These are phyloP conservation scores for Cercospora janseana DNA, from an alignment of 2,329 filamentous ascomycete genomes.

Conservation along the genomic window DNA sequence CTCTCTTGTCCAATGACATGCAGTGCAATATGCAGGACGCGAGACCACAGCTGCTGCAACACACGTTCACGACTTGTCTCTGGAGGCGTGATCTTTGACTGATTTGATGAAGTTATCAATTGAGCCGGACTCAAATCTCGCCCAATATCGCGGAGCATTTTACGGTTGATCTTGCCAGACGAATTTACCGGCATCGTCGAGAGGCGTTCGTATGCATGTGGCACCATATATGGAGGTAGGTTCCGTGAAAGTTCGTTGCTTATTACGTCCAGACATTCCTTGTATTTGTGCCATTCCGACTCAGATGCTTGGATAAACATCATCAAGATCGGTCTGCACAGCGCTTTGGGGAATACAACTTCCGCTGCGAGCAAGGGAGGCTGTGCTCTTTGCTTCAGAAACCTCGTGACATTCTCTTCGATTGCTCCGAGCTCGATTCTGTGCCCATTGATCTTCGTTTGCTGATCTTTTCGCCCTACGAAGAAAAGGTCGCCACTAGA, in stretches of 20 bases:
- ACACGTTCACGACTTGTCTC: constrained; percentile 1
- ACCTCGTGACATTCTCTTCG: constrained; percentile 35
- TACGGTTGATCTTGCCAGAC: constrained; percentile 67
- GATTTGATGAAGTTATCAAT: not conserved
- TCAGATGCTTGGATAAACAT: constrained; percentile 9
- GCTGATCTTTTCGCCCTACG: constrained; percentile 56
- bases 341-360: not conserved
- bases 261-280: not conserved
- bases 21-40: constrained; percentile 4
- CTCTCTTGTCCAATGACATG: constrained; percentile 2
- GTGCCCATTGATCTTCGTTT: constrained; percentile 64
- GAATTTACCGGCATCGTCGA: not conserved
- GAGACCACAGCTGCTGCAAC: constrained; percentile 13
- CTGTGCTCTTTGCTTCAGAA: not conserved
- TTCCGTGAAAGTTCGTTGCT: not conserved
- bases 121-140: constrained; percentile 26
- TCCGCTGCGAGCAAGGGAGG: constrained; percentile 2
- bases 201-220: not conserved
- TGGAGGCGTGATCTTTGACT: not conserved
- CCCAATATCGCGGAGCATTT: constrained; percentile 49
- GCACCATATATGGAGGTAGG: constrained; percentile 10
- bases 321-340: not conserved
- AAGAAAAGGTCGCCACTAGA: constrained; percentile 51
- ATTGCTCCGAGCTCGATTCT: constrained; percentile 60
- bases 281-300: not conserved